A percentile compares a stretch with the other conserved stretches of the same genome.
phyloP scores from a whole-genome alignment of 23 red algal species.

The Rhodosorus marinus region DNA sequence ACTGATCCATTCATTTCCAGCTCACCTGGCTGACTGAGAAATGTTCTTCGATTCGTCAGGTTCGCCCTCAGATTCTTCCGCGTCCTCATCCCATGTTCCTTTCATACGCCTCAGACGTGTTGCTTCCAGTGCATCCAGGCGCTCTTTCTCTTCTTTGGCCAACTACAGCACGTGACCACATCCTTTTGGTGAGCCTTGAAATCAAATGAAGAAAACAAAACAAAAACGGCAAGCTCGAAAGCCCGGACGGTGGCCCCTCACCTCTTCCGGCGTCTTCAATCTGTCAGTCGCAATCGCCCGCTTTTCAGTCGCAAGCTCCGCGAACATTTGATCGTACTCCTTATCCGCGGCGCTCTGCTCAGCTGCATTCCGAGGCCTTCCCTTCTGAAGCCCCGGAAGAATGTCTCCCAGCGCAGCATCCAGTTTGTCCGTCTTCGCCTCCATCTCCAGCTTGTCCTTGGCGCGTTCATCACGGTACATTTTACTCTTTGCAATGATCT shows the following conservation, averaged over 20 bases:
- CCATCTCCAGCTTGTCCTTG: neutral
- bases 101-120: neutral
- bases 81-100: neutral
- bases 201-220: no score
- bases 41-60: no score
- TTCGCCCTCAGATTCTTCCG: no score
- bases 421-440: neutral
- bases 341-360: neutral
- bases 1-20: neutral
- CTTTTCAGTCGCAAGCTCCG: neutral
- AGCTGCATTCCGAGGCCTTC: no score
- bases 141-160: neutral
- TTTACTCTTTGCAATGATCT: neutral
- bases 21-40: neutral
- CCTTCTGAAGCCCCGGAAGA: neutral
- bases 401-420: neutral
- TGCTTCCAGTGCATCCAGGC: neutral
- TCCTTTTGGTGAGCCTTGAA: no score
- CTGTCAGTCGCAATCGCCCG: neutral
- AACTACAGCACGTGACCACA: no score
- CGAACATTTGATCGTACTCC: neutral
- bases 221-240: no score
- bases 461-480: neutral
- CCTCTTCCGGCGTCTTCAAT: neutral
- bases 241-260: no score